phyloP scores from a whole-genome alignment of 208 protist species.

The Herpetomonas tarakana region DNA sequence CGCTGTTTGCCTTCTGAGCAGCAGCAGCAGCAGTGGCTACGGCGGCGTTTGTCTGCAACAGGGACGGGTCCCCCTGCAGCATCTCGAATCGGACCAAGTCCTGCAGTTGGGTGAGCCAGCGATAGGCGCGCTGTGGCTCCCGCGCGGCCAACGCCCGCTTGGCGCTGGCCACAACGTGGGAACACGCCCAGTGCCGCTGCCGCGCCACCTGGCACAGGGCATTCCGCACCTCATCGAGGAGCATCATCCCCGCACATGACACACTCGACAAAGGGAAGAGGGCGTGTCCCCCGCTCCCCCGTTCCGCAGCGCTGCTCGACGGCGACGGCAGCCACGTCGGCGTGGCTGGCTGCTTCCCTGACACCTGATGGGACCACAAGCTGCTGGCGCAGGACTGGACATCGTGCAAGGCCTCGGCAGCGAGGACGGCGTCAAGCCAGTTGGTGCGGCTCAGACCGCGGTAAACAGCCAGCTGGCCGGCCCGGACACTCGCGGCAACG shows the following conservation, averaged over 20 bases:
- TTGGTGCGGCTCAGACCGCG: conserved; percentile 29
- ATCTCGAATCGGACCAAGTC: too few species aligned
- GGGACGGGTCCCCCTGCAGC: too few species aligned
- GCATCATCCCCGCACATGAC: background rate
- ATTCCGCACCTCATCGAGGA: background rate
- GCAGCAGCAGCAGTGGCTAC: too few species aligned
- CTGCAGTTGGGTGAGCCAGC: too few species aligned
- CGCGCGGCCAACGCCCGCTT: background rate
- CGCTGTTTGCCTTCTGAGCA: too few species aligned
- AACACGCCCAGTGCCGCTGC: background rate
- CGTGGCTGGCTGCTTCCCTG: background rate
- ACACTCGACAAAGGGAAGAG: background rate
- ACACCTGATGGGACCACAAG: background rate
- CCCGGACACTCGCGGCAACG: conserved; percentile 18
- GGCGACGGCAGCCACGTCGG: background rate
- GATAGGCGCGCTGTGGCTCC: background rate
- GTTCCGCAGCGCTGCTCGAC: background rate
- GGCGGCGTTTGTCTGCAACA: too few species aligned
- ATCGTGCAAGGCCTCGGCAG: conserved; percentile 48
- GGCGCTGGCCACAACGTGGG: background rate
- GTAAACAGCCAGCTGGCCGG: conserved; percentile 24
- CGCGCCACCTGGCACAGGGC: background rate
- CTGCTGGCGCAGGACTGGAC: conserved; percentile 29
- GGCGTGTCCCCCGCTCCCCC: too few species aligned
- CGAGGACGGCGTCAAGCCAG: conserved; percentile 28